These are phyloP conservation scores for Seiridium unicorne DNA, from an alignment of 2,329 filamentous ascomycete species.

Conservation along the genomic window DNA sequence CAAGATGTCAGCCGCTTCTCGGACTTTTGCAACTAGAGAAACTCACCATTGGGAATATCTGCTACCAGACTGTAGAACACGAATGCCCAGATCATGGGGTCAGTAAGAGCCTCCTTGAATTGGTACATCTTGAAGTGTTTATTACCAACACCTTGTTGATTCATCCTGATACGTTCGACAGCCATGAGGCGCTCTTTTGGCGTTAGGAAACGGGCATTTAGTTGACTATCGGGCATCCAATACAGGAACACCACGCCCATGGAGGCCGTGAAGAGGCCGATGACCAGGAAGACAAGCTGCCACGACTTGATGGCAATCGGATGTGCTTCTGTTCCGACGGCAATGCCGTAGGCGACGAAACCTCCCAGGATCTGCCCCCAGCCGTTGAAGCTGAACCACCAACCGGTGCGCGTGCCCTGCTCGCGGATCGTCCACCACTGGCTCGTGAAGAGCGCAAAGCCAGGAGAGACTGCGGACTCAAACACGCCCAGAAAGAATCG, in stretches of 20 bases:
- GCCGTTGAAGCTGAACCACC: constrained; percentile 31
- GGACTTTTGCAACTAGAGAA: background rate
- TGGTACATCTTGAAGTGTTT: constrained; percentile 67
- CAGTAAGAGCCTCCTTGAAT: constrained; percentile 37
- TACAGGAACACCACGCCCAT: constrained; percentile 49
- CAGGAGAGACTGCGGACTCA: constrained; percentile 32
- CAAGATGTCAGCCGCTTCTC: background rate
- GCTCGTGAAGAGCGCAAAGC: constrained; percentile 29
- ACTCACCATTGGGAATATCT: constrained; percentile 35
- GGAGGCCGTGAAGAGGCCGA: constrained; percentile 48
- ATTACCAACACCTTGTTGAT: constrained; percentile 68
- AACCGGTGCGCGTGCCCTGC: constrained; percentile 25
- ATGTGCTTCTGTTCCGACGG: constrained; percentile 44
- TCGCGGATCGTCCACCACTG: constrained; percentile 29
- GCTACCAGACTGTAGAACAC: constrained; percentile 30
- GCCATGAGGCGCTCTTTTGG: constrained; percentile 57
- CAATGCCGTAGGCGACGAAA: constrained; percentile 38
- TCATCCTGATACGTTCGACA: constrained; percentile 53
- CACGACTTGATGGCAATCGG: constrained; percentile 53
- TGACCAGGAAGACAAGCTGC: constrained; percentile 61
- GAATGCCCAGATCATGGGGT: constrained; percentile 36
- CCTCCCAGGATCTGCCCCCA: constrained; percentile 38
- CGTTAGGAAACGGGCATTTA: constrained; percentile 45
- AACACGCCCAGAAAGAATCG: constrained; percentile 40
- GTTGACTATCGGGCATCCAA: constrained; percentile 41